Base-by-base conservation (phyloP, 441 rosid genomes). In the Biscutella auriculata region DNA sequence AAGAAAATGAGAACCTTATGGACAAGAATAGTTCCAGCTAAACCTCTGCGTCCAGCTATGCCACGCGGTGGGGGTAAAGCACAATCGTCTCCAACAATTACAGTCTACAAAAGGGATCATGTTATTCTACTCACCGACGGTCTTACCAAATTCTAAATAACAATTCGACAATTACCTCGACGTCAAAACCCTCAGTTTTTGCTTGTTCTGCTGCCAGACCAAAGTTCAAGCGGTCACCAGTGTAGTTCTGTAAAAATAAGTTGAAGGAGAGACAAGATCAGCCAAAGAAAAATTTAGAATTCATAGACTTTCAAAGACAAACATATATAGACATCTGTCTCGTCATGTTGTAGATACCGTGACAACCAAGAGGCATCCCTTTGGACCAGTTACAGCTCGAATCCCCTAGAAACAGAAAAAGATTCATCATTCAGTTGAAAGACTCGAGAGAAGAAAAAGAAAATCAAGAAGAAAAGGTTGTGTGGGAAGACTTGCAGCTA, bases 151-250 rank as follows among this genome's bases (percentile, higher is more conserved):
- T 43, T 43, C 36, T 9, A 25, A 39, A 39, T 11, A 6, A 30
- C 21, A 15, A 14, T 47, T 66, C 7, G 51, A 53, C 34, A 58
- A 15, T 21, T 73, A 88, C 97, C 87, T 89, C 93, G 25, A 89
- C 67, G 69, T 82, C 70, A 48, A 78, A 86, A 61, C 93, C 97
- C 75, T 89, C 97, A 53, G 88, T 79, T 78, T 84, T 86, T 65
- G 97, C 97, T 81, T 81, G 88, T 77, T 89, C 97, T 42, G 93
- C 97, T 48, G 95, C 95, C 76, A 89, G 71, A 66, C 97, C 97
- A 51, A 89, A 89, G 82, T 86, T 84, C 65, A 86, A 68, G 13
- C 97, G 87, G 65, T 89, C 97, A 60, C 95, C 95, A 1, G 97
- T 89, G 67, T 89, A 89, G 55, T 89, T 89, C 95, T 86, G 83